Evolutionary conservation across 225 moss, liverwort and hornwort genomes (phyloP), one percentile per base, ranked within the genome.

Genomic region (Bryum argenteum): DNA sequence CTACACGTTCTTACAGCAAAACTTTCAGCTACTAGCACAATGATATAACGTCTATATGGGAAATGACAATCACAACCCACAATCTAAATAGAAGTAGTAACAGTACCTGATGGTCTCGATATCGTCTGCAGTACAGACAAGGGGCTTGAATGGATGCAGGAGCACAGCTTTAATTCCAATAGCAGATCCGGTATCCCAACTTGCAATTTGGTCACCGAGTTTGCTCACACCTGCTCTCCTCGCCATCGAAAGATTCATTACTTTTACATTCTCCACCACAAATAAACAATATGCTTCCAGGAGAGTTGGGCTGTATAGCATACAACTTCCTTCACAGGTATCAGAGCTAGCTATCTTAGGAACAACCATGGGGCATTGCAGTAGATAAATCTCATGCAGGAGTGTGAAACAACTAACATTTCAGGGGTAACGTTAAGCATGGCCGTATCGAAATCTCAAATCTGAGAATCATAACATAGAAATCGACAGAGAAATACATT

Each of bases 61-160:
- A 48, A 24, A 61, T 61, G 47, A 42, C 40, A 63, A 13, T 21
- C 26, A 55, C 10, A 13, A 44, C 58, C 42, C 10, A 45, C 11
- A 69, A 51, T 63, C 72, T 22, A n/a, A 58, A 74, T 10, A 44
- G 13, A 61, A 74, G 48, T 55, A 54, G 43, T 66, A 75, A 87
- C 87, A 37, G 37, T 66, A 75, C 91, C 91, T 87, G 77, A 93
- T 87, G 9, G 85, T 88, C 76, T 93, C 91, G 47, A 86, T 91
- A 33, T 91, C 84, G 66, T 93, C 91, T 65, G 91, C 91, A 78
- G 88, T 77, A 66, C 86, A 91, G 71, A 91, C 82, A 18, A 91
- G 62, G 41, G 93, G 86, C 72, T 44, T 82, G 69, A 93, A 93
- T 3, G 91, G 93, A 74, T 91, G 93, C 77, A 91, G 63, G 15